A percentile compares a stretch with the other conserved stretches of the same genome.
These are phyloP conservation scores for Blastobotrys parvus DNA, from an alignment of 805 yeast genomes.

Conservation along the genomic window DNA sequence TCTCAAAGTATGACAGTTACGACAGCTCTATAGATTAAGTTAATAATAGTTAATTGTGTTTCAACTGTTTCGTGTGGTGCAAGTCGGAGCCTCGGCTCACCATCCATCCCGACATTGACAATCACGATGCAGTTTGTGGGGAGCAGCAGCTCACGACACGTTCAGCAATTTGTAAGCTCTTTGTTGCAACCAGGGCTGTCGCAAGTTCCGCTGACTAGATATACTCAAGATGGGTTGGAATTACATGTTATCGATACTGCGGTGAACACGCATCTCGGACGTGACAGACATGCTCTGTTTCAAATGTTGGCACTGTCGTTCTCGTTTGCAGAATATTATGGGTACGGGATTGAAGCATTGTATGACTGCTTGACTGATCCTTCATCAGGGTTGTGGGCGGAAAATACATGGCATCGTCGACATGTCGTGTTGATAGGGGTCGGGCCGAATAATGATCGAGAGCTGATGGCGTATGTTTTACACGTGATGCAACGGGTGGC, in stretches of 20 bases:
- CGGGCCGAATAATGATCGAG: neutral
- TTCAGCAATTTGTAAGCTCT: no score
- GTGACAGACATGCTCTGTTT: neutral
- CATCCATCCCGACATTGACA: no score
- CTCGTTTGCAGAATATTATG: neutral
- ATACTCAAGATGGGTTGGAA: no score
- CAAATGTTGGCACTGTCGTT: neutral
- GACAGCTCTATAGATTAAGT: conserved; percentile 64
- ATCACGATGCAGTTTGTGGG: no score
- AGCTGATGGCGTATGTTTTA: neutral
- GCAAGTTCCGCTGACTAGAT: no score
- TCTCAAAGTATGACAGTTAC: conserved; percentile 96
- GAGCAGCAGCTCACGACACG: no score
- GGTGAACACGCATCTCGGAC: no score
- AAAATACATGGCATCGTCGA: neutral
- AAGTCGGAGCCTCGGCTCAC: no score
- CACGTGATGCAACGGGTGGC: neutral
- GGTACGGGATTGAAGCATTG: neutral
- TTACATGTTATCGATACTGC: no score
- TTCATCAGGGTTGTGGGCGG: neutral
- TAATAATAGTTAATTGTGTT: no score
- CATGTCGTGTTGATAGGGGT: neutral
- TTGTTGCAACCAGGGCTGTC: no score
- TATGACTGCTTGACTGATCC: neutral
- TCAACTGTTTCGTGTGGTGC: no score